Conservation (phyloP, 192 early-diverging fungal genomes). For the Coemansia sp. region DNA sequence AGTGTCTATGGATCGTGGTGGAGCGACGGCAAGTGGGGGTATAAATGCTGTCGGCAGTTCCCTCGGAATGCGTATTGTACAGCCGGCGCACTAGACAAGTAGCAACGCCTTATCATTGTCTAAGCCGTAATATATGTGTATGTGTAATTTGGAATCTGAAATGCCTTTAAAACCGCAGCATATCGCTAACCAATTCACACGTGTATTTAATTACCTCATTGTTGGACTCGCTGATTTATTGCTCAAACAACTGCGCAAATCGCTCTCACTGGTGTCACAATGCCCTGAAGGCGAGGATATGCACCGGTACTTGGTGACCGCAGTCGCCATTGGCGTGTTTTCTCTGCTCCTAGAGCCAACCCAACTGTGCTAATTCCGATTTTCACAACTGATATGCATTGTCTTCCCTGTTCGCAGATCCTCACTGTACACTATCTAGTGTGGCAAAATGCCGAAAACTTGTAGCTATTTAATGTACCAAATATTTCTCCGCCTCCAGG, state of each 20-base stretch:
- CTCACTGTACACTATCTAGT: not conserved
- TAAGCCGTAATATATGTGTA: not conserved
- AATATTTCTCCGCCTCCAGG: not conserved
- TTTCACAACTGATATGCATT: not conserved
- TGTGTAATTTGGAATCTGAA: not conserved
- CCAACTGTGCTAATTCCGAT: not conserved
- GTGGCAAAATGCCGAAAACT: not conserved
- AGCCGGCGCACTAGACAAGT: constrained; percentile 1
- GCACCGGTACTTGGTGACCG: not conserved
- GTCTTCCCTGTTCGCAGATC: not conserved
- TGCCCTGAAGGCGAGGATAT: not conserved
- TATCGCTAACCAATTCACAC: not conserved
- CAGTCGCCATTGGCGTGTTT: not conserved
- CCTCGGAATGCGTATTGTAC: constrained; percentile 89
- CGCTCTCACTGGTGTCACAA: not conserved
- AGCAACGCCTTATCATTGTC: not conserved
- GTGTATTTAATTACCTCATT: not conserved
- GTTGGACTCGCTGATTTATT: not conserved
- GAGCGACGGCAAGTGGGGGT: constrained; percentile 95
- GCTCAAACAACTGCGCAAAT: not conserved
- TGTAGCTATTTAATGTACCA: not conserved
- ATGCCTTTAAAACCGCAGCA: not conserved
- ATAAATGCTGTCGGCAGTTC: constrained; percentile 87
- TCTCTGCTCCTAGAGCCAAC: not conserved
- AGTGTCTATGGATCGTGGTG: constrained; percentile 96